Base-by-base conservation (phyloP, 2,329 filamentous ascomycete species). In the Pseudogymnoascus sp. region DNA sequence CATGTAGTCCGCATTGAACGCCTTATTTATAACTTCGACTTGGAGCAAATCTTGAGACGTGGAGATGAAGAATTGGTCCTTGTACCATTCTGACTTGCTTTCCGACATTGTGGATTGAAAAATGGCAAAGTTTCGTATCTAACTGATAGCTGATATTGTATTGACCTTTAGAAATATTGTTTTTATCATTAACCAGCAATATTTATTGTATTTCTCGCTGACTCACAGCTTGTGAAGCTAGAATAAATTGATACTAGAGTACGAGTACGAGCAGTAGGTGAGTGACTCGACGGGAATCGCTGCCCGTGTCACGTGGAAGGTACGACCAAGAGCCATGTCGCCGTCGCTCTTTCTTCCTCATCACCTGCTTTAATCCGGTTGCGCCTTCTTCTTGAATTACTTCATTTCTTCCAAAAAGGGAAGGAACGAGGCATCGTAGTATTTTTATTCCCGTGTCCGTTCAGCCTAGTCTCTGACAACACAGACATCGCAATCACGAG, bases 31-130 rank as follows among this genome's bases (percentile, higher is more conserved):
- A 27, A 77, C 77, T 29, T 77, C 71, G 35, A 80, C 72, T 58
- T 84, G 79, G 64, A 88, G 72, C 58, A 82, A 79, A 9, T 73
- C 68, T 36, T 79, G 79, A 69, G 87, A 80, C 40, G 84, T 87
- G 25, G 84, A 87, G 71, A 87, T 76, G 67, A 85, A 72, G 72
- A 83, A 87, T 59, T 77, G 75, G 65, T 80, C 77, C 37, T 77
- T 76, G 64, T 76, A 77, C 81, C 81, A 83, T 55, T 55, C 48
- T 55, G 48, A 12, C 48, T 33, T 55, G n/a, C 8, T 55, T 55
- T n/a, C 29, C n/a, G 48, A 18, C 48, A 55, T 55, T 33, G 0
- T 55, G 9, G 1, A 55, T 8, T 31, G 8, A 9, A 31, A 52
- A 55, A 13, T 10, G 1, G n/a, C 4, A 2, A 29, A 29, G 3